phyloP scores from a whole-genome alignment of 805 yeast species.

The Lipomyces chichibuensis region DNA sequence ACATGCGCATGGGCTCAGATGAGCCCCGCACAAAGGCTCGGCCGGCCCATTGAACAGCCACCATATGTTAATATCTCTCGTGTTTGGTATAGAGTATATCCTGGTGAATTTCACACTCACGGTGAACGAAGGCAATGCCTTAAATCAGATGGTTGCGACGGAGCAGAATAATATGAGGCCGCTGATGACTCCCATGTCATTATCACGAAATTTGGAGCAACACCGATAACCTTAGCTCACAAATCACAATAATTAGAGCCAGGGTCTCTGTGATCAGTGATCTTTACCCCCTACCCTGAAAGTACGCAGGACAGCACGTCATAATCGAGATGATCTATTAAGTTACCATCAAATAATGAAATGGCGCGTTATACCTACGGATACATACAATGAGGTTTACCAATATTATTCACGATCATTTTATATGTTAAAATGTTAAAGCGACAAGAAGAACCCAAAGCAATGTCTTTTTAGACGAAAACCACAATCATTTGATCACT shows the following conservation, averaged over 20 bases:
- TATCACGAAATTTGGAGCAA: no score
- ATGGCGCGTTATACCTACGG: no score
- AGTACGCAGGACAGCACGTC: no score
- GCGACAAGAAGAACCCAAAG: not conserved
- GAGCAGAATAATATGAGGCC: not conserved
- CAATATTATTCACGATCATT: not conserved
- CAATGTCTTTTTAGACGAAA: not conserved
- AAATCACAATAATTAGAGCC: not conserved
- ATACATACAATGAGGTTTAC: not conserved
- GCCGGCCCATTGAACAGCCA: conserved; percentile 29
- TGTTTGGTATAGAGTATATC: not conserved
- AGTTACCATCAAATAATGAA: no score
- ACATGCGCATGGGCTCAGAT: conserved; percentile 45
- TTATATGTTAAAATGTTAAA: not conserved
- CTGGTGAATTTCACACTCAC: not conserved
- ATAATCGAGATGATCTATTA: no score
- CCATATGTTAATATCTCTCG: not conserved
- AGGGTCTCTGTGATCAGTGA: not conserved
- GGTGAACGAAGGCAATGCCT: not conserved
- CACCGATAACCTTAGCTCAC: not conserved
- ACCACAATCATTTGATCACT: not conserved
- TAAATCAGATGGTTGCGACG: not conserved
- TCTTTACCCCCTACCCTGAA: not conserved
- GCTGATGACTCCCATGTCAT: not conserved
- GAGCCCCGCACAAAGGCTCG: conserved; percentile 34